Conservation (phyloP, 2,329 filamentous ascomycete species). For the Macrophomina tecta region DNA sequence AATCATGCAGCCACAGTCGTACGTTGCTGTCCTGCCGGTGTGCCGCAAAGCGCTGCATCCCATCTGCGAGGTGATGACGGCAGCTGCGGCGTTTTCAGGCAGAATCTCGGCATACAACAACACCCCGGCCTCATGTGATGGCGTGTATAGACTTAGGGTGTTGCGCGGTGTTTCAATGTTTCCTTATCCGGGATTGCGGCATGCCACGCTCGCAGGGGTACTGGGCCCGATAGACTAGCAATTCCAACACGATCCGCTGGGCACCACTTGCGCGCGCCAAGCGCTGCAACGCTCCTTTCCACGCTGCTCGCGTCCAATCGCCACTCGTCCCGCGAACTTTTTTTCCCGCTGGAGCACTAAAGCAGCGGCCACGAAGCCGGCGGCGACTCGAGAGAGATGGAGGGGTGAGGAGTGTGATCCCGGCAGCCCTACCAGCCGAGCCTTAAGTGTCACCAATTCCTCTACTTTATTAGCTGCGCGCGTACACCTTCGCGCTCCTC, state of each 20-base stretch:
- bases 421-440: constrained; percentile 12
- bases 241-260: constrained; percentile 4
- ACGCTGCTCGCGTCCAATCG: constrained; percentile 4
- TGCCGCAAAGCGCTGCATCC: neutral
- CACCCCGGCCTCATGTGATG: neutral
- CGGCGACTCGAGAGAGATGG: neutral
- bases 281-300: constrained; percentile 10
- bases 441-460: neutral
- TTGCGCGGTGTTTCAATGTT: neutral
- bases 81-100: too few species aligned
- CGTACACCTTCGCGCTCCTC: neutral
- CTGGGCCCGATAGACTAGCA: neutral
- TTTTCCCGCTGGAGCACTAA: neutral
- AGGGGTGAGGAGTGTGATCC: constrained; percentile 1
- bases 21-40: neutral
- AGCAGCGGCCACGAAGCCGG: neutral
- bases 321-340: neutral
- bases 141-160: neutral
- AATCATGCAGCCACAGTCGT: neutral
- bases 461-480: neutral
- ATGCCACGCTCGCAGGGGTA: neutral
- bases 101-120: neutral
- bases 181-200: constrained; percentile 6
- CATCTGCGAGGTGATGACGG: too few species aligned
- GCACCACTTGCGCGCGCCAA: constrained; percentile 21